Conservation (phyloP, 371 early-diverging fungal species). For the Saksenaea oblongispora region DNA sequence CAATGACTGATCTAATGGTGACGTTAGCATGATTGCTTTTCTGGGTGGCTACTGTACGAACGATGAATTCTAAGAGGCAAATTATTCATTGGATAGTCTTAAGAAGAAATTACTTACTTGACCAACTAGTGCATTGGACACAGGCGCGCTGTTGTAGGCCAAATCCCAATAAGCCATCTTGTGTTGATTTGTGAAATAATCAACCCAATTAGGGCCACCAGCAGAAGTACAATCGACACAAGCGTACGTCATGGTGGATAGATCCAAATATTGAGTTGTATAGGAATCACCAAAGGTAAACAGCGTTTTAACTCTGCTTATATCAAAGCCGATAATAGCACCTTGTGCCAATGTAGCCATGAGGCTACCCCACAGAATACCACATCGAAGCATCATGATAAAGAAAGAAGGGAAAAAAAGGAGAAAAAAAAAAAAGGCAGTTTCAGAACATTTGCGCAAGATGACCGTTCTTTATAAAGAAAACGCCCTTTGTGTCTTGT, state of each 20-base stretch:
- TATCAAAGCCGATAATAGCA: conserved; percentile 8
- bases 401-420: background rate
- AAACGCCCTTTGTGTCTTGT: too few species aligned
- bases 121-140: conserved; percentile 24
- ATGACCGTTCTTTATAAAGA: too few species aligned
- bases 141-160: conserved; percentile 42
- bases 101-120: conserved; percentile 21
- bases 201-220: conserved; percentile 44
- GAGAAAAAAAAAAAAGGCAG: background rate
- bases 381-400: background rate
- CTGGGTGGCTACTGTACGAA: background rate
- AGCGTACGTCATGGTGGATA: conserved; percentile 24
- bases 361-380: background rate
- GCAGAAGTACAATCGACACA: conserved; percentile 38
- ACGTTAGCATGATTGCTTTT: background rate
- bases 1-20: conserved; percentile 18
- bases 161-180: conserved; percentile 36
- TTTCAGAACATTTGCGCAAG: too few species aligned
- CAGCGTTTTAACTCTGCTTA: conserved; percentile 22
- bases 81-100: background rate
- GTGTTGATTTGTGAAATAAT: conserved; percentile 24
- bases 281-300: conserved; percentile 47
- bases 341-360: background rate
- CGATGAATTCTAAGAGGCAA: background rate
- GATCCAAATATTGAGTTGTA: conserved; percentile 33